Base-by-base conservation (phyloP, 345 rosid species). In the Rhodomyrtus tomentosa region DNA sequence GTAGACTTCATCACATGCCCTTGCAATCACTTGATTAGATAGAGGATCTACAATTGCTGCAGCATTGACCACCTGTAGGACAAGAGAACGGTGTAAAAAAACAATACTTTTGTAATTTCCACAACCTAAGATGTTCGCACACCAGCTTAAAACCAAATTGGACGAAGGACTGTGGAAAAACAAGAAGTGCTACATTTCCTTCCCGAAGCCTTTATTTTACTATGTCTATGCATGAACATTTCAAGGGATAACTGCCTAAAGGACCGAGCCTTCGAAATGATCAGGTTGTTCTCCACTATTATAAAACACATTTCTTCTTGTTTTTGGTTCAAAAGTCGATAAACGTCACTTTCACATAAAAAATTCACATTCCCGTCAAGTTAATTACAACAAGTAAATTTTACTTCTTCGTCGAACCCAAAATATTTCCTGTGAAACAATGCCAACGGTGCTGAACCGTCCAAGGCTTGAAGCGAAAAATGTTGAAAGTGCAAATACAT, bases 11-110 rank as follows among this genome's bases (percentile, higher is more conserved):
- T 95, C 99, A 81, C 89, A 53, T 88, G 92, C 96, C 87, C 89
- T 89, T 49, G 95, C 92, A 89, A 93, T 92, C 84, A 93, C 89
- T 74, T 87, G 89, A 72, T 62, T 89, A 79, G 86, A 88, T 10
- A 89, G 88, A 50, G 98, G 96, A 91, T 96, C 96, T 85, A 94
- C 97, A 54, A 95, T 95, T 53, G 93, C 88, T 50, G 96, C 97
- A 88, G 98, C 98, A 92, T 96, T 96, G 52, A 87, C 90, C 13
- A 90, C 83, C 99, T 96, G 91, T 86, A 88, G 52, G 52, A 86
- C 54, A 38, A 5, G 20, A 84, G 68, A 84, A 52, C 50, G 81
- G 20, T 79, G 74, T 68, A 27, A 83, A 79, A 84, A 84, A 36
- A 3, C 48, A 45, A 5, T 55, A 45, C 21, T 27, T 48, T 32